Conservation (phyloP, 1,139 yeast species). For the Nakaseomyces nivariensis region DNA sequence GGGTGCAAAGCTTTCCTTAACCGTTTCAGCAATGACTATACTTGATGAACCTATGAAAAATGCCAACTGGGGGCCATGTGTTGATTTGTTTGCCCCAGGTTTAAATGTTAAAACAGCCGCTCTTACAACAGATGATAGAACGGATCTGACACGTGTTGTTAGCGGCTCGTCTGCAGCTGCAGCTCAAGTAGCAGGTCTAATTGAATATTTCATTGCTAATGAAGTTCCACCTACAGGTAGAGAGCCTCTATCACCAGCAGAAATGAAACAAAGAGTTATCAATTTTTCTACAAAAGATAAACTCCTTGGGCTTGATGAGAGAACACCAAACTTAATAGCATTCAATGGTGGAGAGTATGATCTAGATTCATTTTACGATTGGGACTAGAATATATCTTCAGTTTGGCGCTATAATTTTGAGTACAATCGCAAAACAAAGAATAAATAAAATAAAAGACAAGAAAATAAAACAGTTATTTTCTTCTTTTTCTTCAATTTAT, state of each 20-base stretch:
- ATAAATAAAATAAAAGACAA: background rate
- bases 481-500: background rate
- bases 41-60: conserved; percentile 69
- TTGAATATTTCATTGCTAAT: conserved; percentile 79
- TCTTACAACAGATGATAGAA: conserved; percentile 17
- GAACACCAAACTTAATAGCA: background rate
- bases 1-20: conserved; percentile 60
- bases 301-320: background rate
- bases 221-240: conserved; percentile 59
- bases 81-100: conserved; percentile 81
- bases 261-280: background rate
- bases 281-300: background rate
- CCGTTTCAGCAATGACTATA: conserved; percentile 75
- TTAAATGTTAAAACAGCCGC: conserved; percentile 51
- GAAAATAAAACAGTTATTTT: background rate
- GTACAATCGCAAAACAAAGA: background rate
- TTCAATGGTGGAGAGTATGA: background rate
- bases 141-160: conserved; percentile 85
- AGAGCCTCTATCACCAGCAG: background rate
- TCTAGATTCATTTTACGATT: background rate
- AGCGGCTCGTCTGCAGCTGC: conserved; percentile 99
- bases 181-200: conserved; percentile 89
- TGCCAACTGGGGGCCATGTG: conserved; percentile 77
- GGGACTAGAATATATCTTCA: background rate
- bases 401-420: background rate